Conservation (phyloP, 805 yeast genomes). For the Hermanozyma aechmeae region DNA sequence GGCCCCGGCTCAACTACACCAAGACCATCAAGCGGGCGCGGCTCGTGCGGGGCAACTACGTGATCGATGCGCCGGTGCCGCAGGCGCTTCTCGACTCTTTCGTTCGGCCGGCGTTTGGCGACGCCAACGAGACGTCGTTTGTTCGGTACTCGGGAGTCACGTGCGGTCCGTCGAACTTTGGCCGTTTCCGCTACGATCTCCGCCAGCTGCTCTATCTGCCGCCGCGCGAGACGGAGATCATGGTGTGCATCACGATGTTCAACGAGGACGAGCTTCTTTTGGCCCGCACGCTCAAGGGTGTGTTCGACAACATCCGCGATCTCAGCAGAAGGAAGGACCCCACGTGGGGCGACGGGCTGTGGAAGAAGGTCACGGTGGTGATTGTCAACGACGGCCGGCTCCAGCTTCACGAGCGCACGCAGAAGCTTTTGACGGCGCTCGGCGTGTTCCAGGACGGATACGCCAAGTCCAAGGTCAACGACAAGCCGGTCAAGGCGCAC, state of each 20-base stretch:
- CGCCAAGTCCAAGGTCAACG: slow-evolving; percentile 86
- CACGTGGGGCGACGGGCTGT: slow-evolving; percentile 90
- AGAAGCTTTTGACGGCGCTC: slow-evolving; percentile 71
- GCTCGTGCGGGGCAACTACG: slow-evolving; percentile 43
- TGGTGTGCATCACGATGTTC: slow-evolving; percentile 83
- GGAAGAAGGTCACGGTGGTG: slow-evolving; percentile 90
- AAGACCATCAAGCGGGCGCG: slow-evolving; percentile 38
- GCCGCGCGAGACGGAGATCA: slow-evolving; percentile 76
- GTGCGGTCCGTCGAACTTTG: slow-evolving; percentile 75
- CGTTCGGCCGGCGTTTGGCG: slow-evolving; percentile 9
- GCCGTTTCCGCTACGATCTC: slow-evolving; percentile 55
- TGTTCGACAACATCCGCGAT: slow-evolving; percentile 73
- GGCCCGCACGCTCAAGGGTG: slow-evolving; percentile 84
- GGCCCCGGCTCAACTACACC: slow-evolving; percentile 32
- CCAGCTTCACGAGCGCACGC: slow-evolving; percentile 69
- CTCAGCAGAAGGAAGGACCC: slow-evolving; percentile 53
- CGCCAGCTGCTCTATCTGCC: slow-evolving; percentile 72
- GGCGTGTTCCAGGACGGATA: slow-evolving; percentile 95
- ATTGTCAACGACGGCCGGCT: slow-evolving; percentile 89
- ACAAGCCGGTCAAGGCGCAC: slow-evolving; percentile 73
- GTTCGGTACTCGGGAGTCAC: slow-evolving; percentile 95
- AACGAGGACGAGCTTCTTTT: slow-evolving; percentile 78
- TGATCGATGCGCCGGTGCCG: slow-evolving; percentile 36
- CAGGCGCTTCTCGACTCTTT: slow-evolving; percentile 25
- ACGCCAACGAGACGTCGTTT: slow-evolving; percentile 58